Evolutionary conservation across 169 alveolate species (phyloP).

Genomic region (Cryptosporidium canis): DNA sequence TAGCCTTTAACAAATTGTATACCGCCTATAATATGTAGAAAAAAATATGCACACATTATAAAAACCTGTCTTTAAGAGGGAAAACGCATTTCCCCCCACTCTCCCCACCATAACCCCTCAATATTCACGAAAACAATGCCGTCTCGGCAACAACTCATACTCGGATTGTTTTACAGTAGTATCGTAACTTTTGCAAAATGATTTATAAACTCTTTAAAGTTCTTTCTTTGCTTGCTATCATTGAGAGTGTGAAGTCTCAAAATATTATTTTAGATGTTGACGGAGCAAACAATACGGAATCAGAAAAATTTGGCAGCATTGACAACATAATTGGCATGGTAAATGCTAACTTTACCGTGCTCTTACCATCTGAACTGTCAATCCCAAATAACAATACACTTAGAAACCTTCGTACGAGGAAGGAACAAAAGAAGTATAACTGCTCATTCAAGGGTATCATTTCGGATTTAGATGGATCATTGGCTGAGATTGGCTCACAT

Average conservation of each 20-base stretch:
- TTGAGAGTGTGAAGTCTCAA: neutral
- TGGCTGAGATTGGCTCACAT: neutral
- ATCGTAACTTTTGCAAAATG: neutral
- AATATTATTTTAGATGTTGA: neutral
- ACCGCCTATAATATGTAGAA: neutral
- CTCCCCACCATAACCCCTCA: too few relatives aligned
- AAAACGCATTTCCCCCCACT: too few relatives aligned
- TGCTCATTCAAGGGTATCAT: constrained; percentile 28
- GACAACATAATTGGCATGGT: neutral
- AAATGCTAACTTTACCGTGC: neutral
- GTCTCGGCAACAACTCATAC: too few relatives aligned
- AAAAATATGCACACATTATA: neutral
- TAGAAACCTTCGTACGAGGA: constrained; percentile 33
- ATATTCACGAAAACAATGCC: too few relatives aligned
- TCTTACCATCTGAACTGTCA: neutral
- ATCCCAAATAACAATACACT: neutral
- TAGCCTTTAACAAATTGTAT: neutral
- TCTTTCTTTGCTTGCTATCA: neutral
- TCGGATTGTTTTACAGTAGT: neutral
- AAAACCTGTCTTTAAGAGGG: too few relatives aligned
- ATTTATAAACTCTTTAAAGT: neutral
- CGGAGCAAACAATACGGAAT: neutral
- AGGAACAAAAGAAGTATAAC: neutral
- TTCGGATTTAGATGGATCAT: constrained; percentile 56
- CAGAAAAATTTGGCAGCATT: neutral